Conservation (phyloP, 2,329 filamentous ascomycete species). For the Aspergillus ustus region DNA sequence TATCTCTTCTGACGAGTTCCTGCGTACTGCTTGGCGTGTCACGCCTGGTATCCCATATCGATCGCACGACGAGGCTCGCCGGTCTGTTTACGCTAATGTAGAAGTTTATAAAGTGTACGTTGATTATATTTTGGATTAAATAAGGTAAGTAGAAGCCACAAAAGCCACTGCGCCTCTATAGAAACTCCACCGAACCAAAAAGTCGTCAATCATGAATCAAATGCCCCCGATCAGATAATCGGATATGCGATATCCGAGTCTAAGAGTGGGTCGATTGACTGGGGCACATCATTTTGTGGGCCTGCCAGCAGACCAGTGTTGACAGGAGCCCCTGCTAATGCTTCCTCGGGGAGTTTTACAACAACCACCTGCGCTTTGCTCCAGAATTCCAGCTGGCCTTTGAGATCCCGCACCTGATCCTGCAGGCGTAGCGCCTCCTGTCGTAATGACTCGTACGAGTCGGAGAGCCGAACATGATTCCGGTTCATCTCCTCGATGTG, state of each 20-base stretch:
- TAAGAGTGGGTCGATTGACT: background rate
- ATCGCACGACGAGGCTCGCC: background rate
- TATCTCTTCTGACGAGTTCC: background rate
- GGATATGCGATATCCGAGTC: background rate
- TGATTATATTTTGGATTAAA: background rate
- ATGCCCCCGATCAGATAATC: background rate
- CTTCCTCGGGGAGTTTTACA: background rate
- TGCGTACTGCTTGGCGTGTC: background rate
- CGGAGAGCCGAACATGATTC: background rate
- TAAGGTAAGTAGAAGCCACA: background rate
- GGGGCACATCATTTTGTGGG: background rate
- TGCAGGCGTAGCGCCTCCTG: slow-evolving; percentile 1
- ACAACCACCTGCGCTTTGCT: background rate
- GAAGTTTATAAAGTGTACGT: background rate
- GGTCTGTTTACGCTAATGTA: background rate
- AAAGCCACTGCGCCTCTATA: background rate
- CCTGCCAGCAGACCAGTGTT: background rate
- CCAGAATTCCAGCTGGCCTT: slow-evolving; percentile 1
- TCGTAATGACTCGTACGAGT: background rate
- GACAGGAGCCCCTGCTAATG: background rate
- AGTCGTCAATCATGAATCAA: background rate
- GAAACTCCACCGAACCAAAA: background rate
- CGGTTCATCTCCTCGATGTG: slow-evolving; percentile 7
- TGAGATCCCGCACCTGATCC: background rate
- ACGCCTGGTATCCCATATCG: no score